Percentiles rank a stretch among this genome's conserved stretches.
Evolutionary conservation across 257 asterid species (phyloP).

Genomic region (Anisodus tanguticus): DNA sequence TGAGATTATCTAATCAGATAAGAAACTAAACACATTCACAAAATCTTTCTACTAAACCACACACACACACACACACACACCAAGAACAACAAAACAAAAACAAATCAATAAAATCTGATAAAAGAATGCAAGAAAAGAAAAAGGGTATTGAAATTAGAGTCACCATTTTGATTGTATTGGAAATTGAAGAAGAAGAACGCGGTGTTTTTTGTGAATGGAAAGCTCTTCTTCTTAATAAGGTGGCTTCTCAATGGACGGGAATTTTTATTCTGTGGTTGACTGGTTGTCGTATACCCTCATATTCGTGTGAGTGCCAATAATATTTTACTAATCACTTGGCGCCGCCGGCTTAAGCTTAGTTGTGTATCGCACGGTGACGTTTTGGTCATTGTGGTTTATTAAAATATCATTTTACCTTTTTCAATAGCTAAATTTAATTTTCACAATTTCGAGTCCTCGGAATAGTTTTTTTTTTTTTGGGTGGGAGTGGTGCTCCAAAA

Average conservation of each 20-base stretch:
- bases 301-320: not conserved
- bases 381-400: not conserved
- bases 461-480: no score
- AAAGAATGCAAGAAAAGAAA: not conserved
- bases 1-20: not conserved
- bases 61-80: not conserved
- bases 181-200: conserved; percentile 7
- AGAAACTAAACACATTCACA: not conserved
- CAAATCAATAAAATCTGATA: not conserved
- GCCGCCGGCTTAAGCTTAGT: conserved; percentile 32
- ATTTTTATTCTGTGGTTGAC: conserved; percentile 23
- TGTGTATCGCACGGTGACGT: not conserved
- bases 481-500: no score
- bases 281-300: not conserved
- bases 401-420: no score
- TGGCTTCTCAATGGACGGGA: not conserved
- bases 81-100: not conserved
- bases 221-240: not conserved
- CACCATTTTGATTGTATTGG: conserved; percentile 33
- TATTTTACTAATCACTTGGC: conserved; percentile 15
- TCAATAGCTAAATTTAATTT: no score
- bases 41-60: not conserved
- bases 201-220: not conserved
- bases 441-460: no score
- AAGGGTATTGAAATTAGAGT: not conserved